Base-by-base conservation (phyloP, 257 asterid species). In the Nicotiana tabacum region DNA sequence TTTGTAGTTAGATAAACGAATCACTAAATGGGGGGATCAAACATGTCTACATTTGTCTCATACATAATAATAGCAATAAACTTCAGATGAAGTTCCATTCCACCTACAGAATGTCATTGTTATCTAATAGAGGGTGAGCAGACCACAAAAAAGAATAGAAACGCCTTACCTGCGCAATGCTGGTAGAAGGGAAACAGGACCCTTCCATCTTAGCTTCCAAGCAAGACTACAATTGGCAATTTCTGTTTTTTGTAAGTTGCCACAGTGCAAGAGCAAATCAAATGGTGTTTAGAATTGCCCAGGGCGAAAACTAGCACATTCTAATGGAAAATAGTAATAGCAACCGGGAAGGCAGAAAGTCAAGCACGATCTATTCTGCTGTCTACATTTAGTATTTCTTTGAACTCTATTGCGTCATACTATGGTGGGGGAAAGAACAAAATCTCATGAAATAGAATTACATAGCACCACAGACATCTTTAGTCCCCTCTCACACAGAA, bases 121-220 rank as follows among this genome's bases (percentile, higher is more conserved):
- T 27, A 13, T 48, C 51, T 30, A 76, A 74, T 61, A 48, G 11
- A 15, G 2, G 53, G 5, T 46, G 80, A 51, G 5, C 27, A 27
- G 37, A 27, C 33, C 39, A 51, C 57, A 76, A 76, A 76, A 76
- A 76, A 51, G 64, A 51, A 76, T 24, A 76, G 80, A 17, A 51
- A 51, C 64, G 64, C 64, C 64, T 48, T 46, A 51, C 64, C 80
- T 8, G 80, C 16, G 43, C 79, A 48, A 37, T 48, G 80, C 27
- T 51, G 43, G 80, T 76, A 51, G 29, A 27, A 76, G 80, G 80
- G 64, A 76, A 76, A 48, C 80, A 51, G 13, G 53, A 43, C 48
- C 6, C 81, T 66, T 55, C 62, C 67, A 60, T 68, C 87, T 85
- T 85, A 32, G 81, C 81, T 82, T 85, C 82, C 81, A 82, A 82